These are phyloP conservation scores for Ensete glaucum DNA, from an alignment of 176 grass and related monocot species.

Conservation along the genomic window DNA sequence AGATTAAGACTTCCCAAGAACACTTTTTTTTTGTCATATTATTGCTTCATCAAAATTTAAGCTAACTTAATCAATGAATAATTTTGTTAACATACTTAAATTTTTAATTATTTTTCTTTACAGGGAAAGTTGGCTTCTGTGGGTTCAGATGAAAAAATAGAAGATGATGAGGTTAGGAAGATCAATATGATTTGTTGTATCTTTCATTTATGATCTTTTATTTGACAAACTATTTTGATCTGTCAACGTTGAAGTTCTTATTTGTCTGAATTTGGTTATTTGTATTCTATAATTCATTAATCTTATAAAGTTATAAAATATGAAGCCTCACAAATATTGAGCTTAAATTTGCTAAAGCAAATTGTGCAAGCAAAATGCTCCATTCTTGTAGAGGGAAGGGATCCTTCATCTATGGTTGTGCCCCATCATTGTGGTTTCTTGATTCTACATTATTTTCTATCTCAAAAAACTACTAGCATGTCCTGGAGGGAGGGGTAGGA, in stretches of 20 bases:
- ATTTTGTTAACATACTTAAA: not conserved
- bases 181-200: not conserved
- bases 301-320: too few species aligned
- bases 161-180: slow-evolving; percentile 46
- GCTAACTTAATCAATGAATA: not conserved
- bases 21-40: not conserved
- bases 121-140: slow-evolving; percentile 31
- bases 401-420: too few species aligned
- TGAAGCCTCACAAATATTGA: too few species aligned
- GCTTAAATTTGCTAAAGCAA: too few species aligned
- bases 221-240: not conserved
- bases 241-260: not conserved
- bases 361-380: too few species aligned
- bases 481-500: too few species aligned
- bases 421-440: too few species aligned
- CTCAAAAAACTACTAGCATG: too few species aligned
- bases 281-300: too few species aligned
- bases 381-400: too few species aligned
- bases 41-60: not conserved
- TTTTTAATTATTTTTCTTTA: slow-evolving; percentile 8
- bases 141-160: slow-evolving; percentile 25
- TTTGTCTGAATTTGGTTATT: not conserved
- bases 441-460: too few species aligned
- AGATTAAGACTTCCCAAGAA: not conserved
- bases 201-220: not conserved